Evolutionary conservation across 768 basidiomycete species (phyloP).

Genomic region (Dioszegia aurantiaca): DNA sequence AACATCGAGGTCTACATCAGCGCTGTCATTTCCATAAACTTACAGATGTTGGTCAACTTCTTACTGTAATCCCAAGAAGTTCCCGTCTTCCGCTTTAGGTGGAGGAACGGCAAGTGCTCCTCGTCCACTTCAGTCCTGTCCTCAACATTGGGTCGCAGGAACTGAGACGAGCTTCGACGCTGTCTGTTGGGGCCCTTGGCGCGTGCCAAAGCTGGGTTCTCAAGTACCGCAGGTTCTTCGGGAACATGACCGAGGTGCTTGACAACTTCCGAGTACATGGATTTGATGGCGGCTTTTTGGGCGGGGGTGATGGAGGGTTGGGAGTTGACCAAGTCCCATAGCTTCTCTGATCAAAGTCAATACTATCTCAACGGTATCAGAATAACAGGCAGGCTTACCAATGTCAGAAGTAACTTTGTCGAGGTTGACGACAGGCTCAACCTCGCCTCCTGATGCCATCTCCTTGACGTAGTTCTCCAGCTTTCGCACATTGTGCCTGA

Average conservation of each 20-base stretch:
- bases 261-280: slow-evolving; percentile 93
- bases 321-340: slow-evolving; percentile 95
- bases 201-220: slow-evolving; percentile 28
- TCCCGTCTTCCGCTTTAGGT: slow-evolving; percentile 95
- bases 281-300: slow-evolving; percentile 64
- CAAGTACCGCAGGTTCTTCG: slow-evolving; percentile 12
- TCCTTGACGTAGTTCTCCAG: slow-evolving; percentile 89
- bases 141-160: slow-evolving; percentile 80
- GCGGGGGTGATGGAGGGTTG: slow-evolving; percentile 96
- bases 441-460: slow-evolving; percentile 89
- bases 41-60: slow-evolving; percentile 70
- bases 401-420: slow-evolving; percentile 98
- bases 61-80: slow-evolving; percentile 94
- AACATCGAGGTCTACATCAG: slow-evolving; percentile 78
- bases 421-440: slow-evolving; percentile 81
- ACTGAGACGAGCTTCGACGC: slow-evolving; percentile 91
- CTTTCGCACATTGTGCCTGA: slow-evolving; percentile 93
- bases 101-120: slow-evolving; percentile 89
- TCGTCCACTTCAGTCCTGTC: slow-evolving; percentile 67
- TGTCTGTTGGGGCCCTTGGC: slow-evolving; percentile 34
- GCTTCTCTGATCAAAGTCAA: slow-evolving; percentile 59
- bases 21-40: slow-evolving; percentile 51
- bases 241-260: slow-evolving; percentile 77
- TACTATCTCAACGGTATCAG: background rate
- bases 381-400: slow-evolving; percentile 19